Percentiles rank a stretch among this genome's conserved stretches.
Conservation (phyloP, 2,329 filamentous ascomycete species). For the Alternaria alternata region DNA sequence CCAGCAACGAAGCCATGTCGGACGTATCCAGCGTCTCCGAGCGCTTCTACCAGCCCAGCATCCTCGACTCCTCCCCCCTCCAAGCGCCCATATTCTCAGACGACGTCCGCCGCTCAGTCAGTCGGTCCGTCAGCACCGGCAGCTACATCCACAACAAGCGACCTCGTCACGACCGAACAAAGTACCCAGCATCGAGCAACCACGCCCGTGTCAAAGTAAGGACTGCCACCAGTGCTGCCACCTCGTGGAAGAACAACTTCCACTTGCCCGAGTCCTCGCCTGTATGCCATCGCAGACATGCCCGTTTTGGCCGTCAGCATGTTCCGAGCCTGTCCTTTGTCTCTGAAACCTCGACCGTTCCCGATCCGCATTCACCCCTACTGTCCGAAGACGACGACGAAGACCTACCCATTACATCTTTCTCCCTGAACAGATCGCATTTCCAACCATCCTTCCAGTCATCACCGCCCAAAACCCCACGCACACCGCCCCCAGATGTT, state of each 20-base stretch:
- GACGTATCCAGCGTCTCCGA: conserved; percentile 87
- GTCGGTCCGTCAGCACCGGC: conserved; percentile 60
- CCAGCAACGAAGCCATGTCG: conserved; percentile 76
- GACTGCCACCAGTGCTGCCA: conserved; percentile 64
- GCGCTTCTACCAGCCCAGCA: conserved; percentile 71
- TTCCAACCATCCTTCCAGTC: conserved; percentile 68
- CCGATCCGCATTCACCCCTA: conserved; percentile 67
- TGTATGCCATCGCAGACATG: conserved; percentile 76
- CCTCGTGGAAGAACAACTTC: conserved; percentile 79
- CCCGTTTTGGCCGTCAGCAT: conserved; percentile 73
- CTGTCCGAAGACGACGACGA: conserved; percentile 82
- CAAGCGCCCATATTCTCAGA: conserved; percentile 87
- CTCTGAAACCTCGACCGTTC: conserved; percentile 72
- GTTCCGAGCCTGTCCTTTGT: conserved; percentile 82
- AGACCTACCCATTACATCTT: conserved; percentile 78
- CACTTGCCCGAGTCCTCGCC: conserved; percentile 87
- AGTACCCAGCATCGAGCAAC: conserved; percentile 56
- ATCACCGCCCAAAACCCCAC: conserved; percentile 66
- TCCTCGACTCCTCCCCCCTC: conserved; percentile 84
- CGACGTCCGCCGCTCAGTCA: conserved; percentile 69
- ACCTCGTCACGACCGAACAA: conserved; percentile 41
- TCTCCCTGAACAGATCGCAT: conserved; percentile 65
- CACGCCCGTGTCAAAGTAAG: conserved; percentile 74
- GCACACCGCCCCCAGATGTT: conserved; percentile 51
- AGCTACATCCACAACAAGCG: conserved; percentile 54